Evolutionary conservation across 1,284 basidiomycete genomes (phyloP).

Genomic region (Cryptococcus jaspeensis): DNA sequence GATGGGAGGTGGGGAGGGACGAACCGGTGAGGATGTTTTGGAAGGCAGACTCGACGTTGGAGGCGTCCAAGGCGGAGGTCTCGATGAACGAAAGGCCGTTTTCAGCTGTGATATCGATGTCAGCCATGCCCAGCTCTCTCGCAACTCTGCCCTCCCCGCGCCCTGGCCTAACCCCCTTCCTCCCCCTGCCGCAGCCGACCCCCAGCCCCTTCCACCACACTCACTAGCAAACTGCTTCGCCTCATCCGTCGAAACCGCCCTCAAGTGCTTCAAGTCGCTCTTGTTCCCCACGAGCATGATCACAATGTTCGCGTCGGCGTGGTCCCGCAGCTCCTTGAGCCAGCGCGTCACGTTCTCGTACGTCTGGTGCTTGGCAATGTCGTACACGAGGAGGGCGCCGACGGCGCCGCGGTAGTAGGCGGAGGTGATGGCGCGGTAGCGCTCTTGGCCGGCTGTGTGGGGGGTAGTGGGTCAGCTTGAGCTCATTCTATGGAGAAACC

Average conservation of each 20-base stretch:
- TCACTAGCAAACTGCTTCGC: constrained; percentile 78
- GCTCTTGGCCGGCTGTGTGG: constrained; percentile 85
- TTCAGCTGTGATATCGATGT: constrained; percentile 55
- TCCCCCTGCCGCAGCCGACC: neutral
- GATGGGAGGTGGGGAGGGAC: neutral
- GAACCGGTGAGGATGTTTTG: constrained; percentile 92
- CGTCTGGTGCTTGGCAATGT: constrained; percentile 92
- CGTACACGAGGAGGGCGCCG: constrained; percentile 86
- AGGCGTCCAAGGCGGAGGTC: constrained; percentile 98
- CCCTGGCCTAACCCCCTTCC: neutral
- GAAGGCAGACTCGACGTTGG: constrained; percentile 96
- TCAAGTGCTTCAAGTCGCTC: constrained; percentile 95
- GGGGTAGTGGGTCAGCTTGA: too few relatives aligned
- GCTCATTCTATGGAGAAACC: too few relatives aligned
- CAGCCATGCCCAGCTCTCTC: neutral
- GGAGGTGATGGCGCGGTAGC: constrained; percentile 98
- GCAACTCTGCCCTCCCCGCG: neutral
- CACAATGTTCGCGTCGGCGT: constrained; percentile 88
- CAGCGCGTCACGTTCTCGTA: constrained; percentile 95
- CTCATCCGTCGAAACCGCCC: constrained; percentile 92
- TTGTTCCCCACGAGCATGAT: constrained; percentile 96
- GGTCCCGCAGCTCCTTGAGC: constrained; percentile 96
- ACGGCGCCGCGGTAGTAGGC: constrained; percentile 99
- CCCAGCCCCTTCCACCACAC: constrained; percentile 44
- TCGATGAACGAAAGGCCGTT: constrained; percentile 95